Evolutionary conservation across 2,329 filamentous ascomycete genomes (phyloP).

Genomic region (Coniella lustricola): DNA sequence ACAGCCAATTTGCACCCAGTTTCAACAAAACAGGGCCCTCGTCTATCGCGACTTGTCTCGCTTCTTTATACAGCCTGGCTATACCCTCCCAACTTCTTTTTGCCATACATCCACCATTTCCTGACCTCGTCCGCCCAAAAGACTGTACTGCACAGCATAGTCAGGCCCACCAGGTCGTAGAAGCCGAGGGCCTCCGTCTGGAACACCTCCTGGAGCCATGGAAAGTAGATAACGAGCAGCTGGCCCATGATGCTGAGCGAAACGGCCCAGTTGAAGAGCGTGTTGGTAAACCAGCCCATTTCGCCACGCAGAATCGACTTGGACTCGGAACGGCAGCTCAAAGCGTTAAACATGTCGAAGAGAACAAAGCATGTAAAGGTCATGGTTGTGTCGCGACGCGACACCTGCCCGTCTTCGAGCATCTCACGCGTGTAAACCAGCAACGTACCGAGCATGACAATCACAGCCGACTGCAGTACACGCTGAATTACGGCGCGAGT

Average conservation of each 20-base stretch:
- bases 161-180: slow-evolving; percentile 64
- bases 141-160: slow-evolving; percentile 76
- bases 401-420: slow-evolving; percentile 73
- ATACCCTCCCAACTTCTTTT: slow-evolving; percentile 53
- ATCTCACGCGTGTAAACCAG: slow-evolving; percentile 89
- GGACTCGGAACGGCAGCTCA: slow-evolving; percentile 83
- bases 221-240: slow-evolving; percentile 87
- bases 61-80: slow-evolving; percentile 53
- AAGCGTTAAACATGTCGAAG: slow-evolving; percentile 99
- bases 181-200: slow-evolving; percentile 82
- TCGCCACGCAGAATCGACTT: slow-evolving; percentile 88
- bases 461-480: slow-evolving; percentile 76
- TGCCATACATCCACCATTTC: slow-evolving; percentile 66
- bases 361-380: slow-evolving; percentile 98
- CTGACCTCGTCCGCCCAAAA: slow-evolving; percentile 92
- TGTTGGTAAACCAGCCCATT: slow-evolving; percentile 74
- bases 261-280: slow-evolving; percentile 95
- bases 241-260: slow-evolving; percentile 78
- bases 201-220: slow-evolving; percentile 87
- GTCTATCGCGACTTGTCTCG: neutral
- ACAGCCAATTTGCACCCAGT: neutral
- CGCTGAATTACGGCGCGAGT: slow-evolving; percentile 74
- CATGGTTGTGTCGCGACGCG: slow-evolving; percentile 94
- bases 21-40: neutral
- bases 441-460: slow-evolving; percentile 92